phyloP scores from a whole-genome alignment of 2,329 filamentous ascomycete genomes.

The Phoma sp. region DNA sequence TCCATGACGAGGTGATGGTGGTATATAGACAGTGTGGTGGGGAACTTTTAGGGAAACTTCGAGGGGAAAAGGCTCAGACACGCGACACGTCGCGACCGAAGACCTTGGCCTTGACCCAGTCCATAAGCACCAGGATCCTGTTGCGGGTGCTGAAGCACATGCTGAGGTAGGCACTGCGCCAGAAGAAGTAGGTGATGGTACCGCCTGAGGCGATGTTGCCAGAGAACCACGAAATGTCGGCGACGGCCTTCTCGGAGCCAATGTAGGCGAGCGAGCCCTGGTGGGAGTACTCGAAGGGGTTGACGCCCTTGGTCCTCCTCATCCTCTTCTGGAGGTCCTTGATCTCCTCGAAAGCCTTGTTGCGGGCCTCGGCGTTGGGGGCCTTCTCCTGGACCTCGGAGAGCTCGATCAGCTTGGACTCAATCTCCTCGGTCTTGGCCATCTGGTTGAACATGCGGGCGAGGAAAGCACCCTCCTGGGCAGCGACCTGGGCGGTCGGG shows the following conservation, averaged over 20 bases:
- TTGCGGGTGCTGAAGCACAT: constrained; percentile 99
- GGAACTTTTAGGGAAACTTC: constrained; percentile 6
- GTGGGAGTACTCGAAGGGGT: constrained; percentile 98
- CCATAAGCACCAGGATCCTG: constrained; percentile 86
- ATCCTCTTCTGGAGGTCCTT: constrained; percentile 86
- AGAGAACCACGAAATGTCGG: constrained; percentile 96
- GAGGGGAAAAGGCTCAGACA: constrained; percentile 53
- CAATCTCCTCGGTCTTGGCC: constrained; percentile 88
- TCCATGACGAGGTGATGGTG: constrained; percentile 11
- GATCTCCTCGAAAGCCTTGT: constrained; percentile 73
- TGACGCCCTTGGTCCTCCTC: constrained; percentile 88
- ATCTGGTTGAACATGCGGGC: constrained; percentile 98
- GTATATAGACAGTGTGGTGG: constrained; percentile 13
- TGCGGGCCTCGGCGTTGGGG: constrained; percentile 68
- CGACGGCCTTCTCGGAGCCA: constrained; percentile 95
- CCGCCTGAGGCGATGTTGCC: constrained; percentile 95
- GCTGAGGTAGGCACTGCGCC: constrained; percentile 95
- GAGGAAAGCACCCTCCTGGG: constrained; percentile 94
- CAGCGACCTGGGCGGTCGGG: constrained; percentile 93
- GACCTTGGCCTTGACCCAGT: constrained; percentile 96
- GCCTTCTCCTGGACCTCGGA: constrained; percentile 66
- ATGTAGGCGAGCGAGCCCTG: constrained; percentile 98
- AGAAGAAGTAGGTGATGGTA: constrained; percentile 96
- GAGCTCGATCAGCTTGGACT: constrained; percentile 75
- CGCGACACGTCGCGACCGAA: constrained; percentile 95